Percentiles rank a stretch among this genome's conserved stretches.
Evolutionary conservation across 345 rosid species (phyloP).

Genomic region (Melaleuca quinquenervia): DNA sequence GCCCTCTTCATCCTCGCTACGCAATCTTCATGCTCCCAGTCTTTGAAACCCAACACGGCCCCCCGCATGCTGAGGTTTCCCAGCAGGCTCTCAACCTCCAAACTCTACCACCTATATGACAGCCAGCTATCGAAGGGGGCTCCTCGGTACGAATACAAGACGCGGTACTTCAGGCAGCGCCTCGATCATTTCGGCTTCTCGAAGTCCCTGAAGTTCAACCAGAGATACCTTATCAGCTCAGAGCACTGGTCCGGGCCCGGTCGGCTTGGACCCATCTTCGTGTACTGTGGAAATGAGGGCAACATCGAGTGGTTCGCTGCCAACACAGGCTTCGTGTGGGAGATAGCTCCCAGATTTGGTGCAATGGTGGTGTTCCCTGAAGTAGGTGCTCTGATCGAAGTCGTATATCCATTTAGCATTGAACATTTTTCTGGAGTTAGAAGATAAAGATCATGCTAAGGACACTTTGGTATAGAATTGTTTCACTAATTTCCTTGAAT

Average conservation of each 20-base stretch:
- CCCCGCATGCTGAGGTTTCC: background rate
- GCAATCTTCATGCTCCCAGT: background rate
- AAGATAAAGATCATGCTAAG: background rate
- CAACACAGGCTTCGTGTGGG: constrained; percentile 75
- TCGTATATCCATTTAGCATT: background rate
- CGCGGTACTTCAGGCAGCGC: constrained; percentile 41
- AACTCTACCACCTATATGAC: background rate
- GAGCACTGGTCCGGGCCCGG: constrained; percentile 58
- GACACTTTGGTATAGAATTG: background rate
- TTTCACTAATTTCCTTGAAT: background rate
- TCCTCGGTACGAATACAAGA: constrained; percentile 31
- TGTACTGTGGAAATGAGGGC: constrained; percentile 86
- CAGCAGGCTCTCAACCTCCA: background rate
- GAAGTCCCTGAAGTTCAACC: constrained; percentile 43
- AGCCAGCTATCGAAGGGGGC: background rate
- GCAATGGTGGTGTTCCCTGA: constrained; percentile 78
- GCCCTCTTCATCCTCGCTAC: background rate
- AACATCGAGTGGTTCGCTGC: constrained; percentile 77
- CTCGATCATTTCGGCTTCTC: constrained; percentile 84
- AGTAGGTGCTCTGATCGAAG: constrained; percentile 15
- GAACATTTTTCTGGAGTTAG: background rate
- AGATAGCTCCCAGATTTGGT: constrained; percentile 63
- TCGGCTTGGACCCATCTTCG: constrained; percentile 54
- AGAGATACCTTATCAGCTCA: constrained; percentile 54
- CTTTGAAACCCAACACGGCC: background rate